Evolutionary conservation across 2,329 filamentous ascomycete genomes (phyloP).

Genomic region (Pseudocercospora fuligena): DNA sequence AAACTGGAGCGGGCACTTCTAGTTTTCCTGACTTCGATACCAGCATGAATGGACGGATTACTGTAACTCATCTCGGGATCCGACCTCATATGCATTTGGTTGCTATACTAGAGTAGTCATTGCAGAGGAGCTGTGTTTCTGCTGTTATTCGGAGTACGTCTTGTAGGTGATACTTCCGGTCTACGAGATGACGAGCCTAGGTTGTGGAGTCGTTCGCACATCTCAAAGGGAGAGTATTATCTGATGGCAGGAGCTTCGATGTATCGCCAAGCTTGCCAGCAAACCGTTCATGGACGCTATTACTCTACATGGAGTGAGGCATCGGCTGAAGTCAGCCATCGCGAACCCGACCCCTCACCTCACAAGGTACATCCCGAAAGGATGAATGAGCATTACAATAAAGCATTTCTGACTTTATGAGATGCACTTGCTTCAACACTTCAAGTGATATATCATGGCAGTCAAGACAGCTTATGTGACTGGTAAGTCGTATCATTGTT

Average conservation of each 20-base stretch:
- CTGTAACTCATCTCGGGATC: not conserved
- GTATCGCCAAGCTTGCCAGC: not conserved
- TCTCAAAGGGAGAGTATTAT: not conserved
- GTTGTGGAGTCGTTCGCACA: no score
- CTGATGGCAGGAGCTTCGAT: not conserved
- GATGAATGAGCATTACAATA: not conserved
- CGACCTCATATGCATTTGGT: not conserved
- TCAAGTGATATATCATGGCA: not conserved
- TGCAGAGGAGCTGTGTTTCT: no score
- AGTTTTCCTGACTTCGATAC: not conserved
- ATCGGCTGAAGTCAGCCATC: not conserved
- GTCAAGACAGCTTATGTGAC: conserved; percentile 24
- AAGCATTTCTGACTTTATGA: not conserved
- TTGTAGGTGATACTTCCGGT: no score
- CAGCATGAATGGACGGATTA: not conserved
- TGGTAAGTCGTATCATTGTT: not conserved
- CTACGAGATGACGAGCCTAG: no score
- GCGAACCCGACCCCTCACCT: not conserved
- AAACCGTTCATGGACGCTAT: not conserved
- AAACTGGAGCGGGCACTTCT: not conserved
- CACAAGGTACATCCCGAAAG: not conserved
- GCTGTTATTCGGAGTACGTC: no score
- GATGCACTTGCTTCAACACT: not conserved
- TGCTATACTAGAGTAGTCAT: no score
- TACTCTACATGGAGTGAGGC: not conserved